Percentiles rank a stretch among this genome's conserved stretches.
Evolutionary conservation across 2,329 filamentous ascomycete species (phyloP).

Genomic region (Talaromyces sp.): DNA sequence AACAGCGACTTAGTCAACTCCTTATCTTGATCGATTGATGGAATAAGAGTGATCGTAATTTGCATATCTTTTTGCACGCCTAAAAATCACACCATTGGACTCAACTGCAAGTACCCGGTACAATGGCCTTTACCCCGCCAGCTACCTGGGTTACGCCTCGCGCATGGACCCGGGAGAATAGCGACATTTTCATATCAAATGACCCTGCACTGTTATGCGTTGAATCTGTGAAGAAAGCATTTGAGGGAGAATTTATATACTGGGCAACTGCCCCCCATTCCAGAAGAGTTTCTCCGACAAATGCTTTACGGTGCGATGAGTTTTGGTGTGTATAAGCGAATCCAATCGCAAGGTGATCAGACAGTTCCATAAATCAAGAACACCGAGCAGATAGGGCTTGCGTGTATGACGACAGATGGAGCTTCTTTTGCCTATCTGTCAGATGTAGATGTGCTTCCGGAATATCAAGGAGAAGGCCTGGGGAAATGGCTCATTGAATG

Average conservation of each 20-base stretch:
- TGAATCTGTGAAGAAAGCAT: conserved; percentile 22
- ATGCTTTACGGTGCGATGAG: conserved; percentile 24
- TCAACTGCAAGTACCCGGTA: too few relatives aligned
- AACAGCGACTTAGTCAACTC: too few relatives aligned
- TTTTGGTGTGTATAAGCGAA: conserved; percentile 23
- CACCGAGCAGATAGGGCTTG: conserved; percentile 58
- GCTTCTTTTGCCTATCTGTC: conserved; percentile 70
- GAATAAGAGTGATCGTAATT: too few relatives aligned
- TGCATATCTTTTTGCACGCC: too few relatives aligned
- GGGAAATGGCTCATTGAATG: conserved; percentile 67
- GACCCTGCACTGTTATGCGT: conserved; percentile 19
- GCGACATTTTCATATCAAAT: conserved; percentile 23
- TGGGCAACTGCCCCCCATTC: conserved; percentile 18
- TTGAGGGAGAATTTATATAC: conserved; percentile 20
- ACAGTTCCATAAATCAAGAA: conserved; percentile 9
- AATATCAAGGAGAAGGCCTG: conserved; percentile 64
- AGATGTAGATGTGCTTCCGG: conserved; percentile 66
- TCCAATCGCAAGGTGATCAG: not conserved
- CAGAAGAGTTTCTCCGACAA: conserved; percentile 21
- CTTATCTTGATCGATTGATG: too few relatives aligned
- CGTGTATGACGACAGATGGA: conserved; percentile 69
- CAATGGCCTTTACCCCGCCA: conserved; percentile 21
- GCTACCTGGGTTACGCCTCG: conserved; percentile 12
- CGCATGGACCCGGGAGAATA: conserved; percentile 20
- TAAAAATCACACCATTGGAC: too few relatives aligned